Base-by-base conservation (phyloP, 1,284 basidiomycete genomes). In the Salmacisia buchloeana region DNA sequence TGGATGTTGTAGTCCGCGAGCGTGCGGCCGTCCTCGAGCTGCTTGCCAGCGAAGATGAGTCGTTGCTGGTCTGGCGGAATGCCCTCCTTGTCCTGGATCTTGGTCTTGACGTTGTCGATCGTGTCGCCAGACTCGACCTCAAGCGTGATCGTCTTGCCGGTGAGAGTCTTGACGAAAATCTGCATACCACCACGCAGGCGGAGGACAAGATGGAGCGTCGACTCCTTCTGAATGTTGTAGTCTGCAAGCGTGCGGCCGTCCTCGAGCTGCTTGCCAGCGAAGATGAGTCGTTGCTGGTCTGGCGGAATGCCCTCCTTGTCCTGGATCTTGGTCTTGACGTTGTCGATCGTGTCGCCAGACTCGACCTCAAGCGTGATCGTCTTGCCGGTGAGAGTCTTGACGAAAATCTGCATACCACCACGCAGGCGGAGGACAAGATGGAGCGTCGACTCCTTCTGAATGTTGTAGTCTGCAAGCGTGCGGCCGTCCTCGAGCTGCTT, bases 361-460 rank as follows among this genome's bases (percentile, higher is more conserved):
- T 78, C 77, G 46, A 79, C 76, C 58, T 78, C 76, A 10, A 79
- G 64, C 1, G 77, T 29, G 82, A 87, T 12, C 87, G 76, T 78
- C 67, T 76, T 75, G 38, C 73, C 74, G 1, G 74, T 75, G 9
- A 71, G 56, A 0, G 72, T 71, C 69, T 71, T 72, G 63, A 74
- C 71, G n/a, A n/a, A n/a, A n/a, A n/a, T 31, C 49, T 54, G 34
- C 21, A 33, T 27, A n/a, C 49, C 49, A n/a, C 49, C 49, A 29
- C 76, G 75, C 13, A 77, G 66, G 81, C 91, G 88, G 67, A 97
- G 88, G 68, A 98, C 94, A 69, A 97, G 83, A 83, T 98, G 94
- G 68, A 98, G 89, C 63, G 94, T 98, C 39, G 91, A 93, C 84
- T 97, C 94, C 86, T 97, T 97, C 85, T 98, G 94, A 79, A 97